phyloP scores from a whole-genome alignment of 352 stramenopile genomes.

The Globisporangium nunn region DNA sequence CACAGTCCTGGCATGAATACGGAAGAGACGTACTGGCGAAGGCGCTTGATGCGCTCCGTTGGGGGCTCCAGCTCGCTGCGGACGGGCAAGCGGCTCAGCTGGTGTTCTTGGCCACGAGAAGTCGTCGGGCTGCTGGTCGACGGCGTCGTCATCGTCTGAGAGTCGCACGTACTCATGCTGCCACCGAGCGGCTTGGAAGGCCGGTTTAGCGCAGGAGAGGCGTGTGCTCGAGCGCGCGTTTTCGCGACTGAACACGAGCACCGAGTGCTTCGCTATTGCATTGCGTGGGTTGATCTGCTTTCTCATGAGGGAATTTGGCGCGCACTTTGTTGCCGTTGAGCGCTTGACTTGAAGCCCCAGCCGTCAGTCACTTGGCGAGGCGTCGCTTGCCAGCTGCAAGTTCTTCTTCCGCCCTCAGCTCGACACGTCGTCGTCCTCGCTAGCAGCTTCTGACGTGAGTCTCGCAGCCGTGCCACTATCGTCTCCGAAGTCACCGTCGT shows the following conservation, averaged over 20 bases:
- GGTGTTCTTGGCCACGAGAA: background rate
- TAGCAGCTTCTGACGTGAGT: background rate
- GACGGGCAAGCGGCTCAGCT: background rate
- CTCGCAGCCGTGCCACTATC: background rate
- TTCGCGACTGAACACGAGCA: background rate
- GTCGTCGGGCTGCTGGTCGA: background rate
- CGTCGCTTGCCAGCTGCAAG: background rate
- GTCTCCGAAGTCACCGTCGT: background rate
- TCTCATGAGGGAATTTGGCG: background rate
- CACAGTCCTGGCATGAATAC: background rate
- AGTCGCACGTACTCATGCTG: background rate
- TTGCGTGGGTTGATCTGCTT: background rate
- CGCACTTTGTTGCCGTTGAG: background rate
- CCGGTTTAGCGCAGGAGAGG: background rate
- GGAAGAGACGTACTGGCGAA: constrained; percentile 5
- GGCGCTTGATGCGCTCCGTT: constrained; percentile 9
- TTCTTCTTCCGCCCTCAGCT: background rate
- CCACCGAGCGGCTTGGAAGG: background rate
- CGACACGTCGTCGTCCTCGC: background rate
- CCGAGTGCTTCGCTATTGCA: background rate
- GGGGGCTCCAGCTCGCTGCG: background rate
- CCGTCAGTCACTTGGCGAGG: background rate
- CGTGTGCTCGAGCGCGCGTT: background rate
- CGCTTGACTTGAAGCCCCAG: background rate
- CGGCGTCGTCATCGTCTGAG: background rate